Base-by-base conservation (phyloP, 805 yeast genomes). In the Suhomyces emberorum region DNA sequence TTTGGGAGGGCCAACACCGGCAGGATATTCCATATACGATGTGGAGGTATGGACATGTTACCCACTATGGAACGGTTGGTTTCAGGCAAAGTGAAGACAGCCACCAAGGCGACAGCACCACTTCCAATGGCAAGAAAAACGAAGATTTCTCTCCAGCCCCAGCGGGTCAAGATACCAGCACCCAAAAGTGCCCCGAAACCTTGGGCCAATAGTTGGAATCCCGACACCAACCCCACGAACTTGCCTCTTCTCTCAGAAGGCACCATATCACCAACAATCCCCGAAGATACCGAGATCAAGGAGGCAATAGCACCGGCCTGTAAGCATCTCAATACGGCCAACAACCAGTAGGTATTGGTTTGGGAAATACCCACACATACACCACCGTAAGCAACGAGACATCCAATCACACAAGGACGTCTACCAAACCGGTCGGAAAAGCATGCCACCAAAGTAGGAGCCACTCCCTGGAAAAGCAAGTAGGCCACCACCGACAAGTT, bases 241-340 rank as follows among this genome's bases (percentile, higher is more conserved):
- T 79, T 74, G 11, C 95, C 96, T 47, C 96, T 70, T 39, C 79
- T 78, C 7, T 65, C 70, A 17, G 81, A 64, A 0, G 79, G 72
- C 2, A 88, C 77, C 16, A 81, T 61, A 60, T 88, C 96, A 7
- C 88, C 91, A 37, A 83, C 74, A 0, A 81, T 70, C 1, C 93
- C 93, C 2, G 81, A 70, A 25, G 73, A 70, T 2, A 87, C 71
- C 2, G 95, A 79, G 16, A 87, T 74, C 2, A 86, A 74, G 0
- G 95, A 88, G 0, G 93, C 80, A 4, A 81, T 80, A 10, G 85
- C 88, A 6, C 81, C 70, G 0, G 95, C 88, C 51, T 86, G 89
- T n/a, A 84, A 46, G 55, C 87, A 77, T 42, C 96, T 62, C 22
- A 88, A 60, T 1, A 81, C 74, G 5, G 83, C 58, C n/a, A 88